Evolutionary conservation across 2,329 filamentous ascomycete species (phyloP).

Genomic region (Colletotrichum orbiculare): DNA sequence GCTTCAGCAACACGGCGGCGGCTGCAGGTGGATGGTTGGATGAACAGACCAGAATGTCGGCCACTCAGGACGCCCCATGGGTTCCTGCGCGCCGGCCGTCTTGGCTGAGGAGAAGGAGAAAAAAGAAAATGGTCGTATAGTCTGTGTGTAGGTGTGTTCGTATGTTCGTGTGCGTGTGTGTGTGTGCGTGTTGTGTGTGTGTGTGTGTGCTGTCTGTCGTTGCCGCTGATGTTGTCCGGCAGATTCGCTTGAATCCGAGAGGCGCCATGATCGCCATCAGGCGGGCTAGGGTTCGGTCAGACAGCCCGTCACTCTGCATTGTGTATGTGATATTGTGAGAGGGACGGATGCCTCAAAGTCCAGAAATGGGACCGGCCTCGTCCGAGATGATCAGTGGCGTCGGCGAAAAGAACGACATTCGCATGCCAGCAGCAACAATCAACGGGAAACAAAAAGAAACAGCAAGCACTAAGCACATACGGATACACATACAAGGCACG

Average conservation of each 20-base stretch:
- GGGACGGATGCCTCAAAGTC: constrained; percentile 5
- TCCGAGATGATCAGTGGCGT: constrained; percentile 29
- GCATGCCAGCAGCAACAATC: constrained; percentile 15
- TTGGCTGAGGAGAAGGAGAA: constrained; percentile 8
- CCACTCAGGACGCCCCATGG: constrained; percentile 21
- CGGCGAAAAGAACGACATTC: constrained; percentile 12
- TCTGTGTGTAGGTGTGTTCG: background rate
- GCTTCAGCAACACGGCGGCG: constrained; percentile 27
- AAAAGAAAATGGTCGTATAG: background rate
- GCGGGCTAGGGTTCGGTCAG: constrained; percentile 1
- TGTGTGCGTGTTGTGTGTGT: constrained; percentile 8
- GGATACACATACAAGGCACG: constrained; percentile 2
- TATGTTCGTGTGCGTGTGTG: background rate
- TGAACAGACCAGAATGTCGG: constrained; percentile 5
- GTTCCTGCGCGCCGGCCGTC: constrained; percentile 10
- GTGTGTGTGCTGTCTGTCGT: constrained; percentile 10
- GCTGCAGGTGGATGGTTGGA: constrained; percentile 32
- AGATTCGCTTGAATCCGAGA: constrained; percentile 23
- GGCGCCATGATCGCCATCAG: constrained; percentile 29
- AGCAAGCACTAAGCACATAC: background rate
- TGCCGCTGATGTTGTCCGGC: constrained; percentile 16
- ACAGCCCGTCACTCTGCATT: constrained; percentile 6
- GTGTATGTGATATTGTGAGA: constrained; percentile 6
- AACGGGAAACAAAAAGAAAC: constrained; percentile 19
- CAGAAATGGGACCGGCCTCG: constrained; percentile 17